Percentiles rank a stretch among this genome's conserved stretches.
phyloP scores from a whole-genome alignment of 148 eudicot species.

The Arctostaphylos glauca region DNA sequence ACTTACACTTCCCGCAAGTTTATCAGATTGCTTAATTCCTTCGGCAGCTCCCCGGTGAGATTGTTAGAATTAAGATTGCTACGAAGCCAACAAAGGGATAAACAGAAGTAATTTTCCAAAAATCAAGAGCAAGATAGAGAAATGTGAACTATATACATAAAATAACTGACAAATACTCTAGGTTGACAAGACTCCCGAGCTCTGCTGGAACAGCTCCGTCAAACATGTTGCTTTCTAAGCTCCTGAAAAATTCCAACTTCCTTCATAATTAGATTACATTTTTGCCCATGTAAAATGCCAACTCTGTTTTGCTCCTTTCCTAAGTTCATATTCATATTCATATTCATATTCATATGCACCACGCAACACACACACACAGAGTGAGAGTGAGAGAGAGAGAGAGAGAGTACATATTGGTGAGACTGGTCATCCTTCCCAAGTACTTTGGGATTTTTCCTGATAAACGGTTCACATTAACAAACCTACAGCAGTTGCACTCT shows the following conservation, averaged over 20 bases:
- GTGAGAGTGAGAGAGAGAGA: neutral
- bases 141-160: neutral
- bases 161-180: constrained; percentile 22
- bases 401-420: constrained; percentile 36
- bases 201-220: constrained; percentile 47
- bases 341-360: neutral
- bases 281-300: neutral
- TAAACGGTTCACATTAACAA: constrained; percentile 39
- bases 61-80: constrained; percentile 51
- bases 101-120: neutral
- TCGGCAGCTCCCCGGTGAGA: constrained; percentile 51
- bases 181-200: constrained; percentile 45
- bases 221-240: constrained; percentile 42
- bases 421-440: constrained; percentile 43
- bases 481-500: constrained; percentile 26
- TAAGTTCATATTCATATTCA: no score
- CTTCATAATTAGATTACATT: neutral
- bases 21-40: constrained; percentile 36
- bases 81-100: constrained; percentile 10
- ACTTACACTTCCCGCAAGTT: constrained; percentile 54
- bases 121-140: neutral
- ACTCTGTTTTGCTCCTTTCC: neutral
- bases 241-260: constrained; percentile 29
- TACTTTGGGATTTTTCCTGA: constrained; percentile 51
- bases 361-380: neutral